A percentile compares a stretch with the other conserved stretches of the same genome.
Conservation (phyloP, 2,329 filamentous ascomycete species). For the Phaeosphaeria sp. region DNA sequence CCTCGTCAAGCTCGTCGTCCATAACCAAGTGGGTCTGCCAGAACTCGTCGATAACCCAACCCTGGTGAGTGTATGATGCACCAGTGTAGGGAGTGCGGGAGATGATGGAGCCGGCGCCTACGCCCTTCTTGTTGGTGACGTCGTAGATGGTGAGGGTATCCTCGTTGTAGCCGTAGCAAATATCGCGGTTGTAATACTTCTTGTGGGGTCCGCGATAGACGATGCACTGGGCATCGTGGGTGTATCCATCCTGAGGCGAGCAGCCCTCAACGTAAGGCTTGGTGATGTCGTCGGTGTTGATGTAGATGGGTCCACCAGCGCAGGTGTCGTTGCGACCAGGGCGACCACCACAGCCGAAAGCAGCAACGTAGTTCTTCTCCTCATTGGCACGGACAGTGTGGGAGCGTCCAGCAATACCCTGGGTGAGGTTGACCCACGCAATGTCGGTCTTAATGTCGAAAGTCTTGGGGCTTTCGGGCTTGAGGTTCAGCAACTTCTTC, state of each 20-base stretch:
- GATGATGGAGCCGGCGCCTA: conserved; percentile 62
- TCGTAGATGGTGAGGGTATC: conserved; percentile 61
- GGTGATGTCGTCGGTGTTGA: conserved; percentile 61
- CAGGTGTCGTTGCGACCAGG: conserved; percentile 49
- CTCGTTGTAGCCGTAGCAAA: conserved; percentile 66
- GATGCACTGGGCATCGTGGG: conserved; percentile 67
- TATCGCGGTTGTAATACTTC: conserved; percentile 58
- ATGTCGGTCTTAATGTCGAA: conserved; percentile 40
- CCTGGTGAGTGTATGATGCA: conserved; percentile 64
- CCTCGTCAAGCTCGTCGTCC: conserved; percentile 49
- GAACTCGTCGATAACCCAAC: conserved; percentile 57
- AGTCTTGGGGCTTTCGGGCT: conserved; percentile 38
- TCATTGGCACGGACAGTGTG: conserved; percentile 48
- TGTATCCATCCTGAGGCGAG: conserved; percentile 63
- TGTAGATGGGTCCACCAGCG: conserved; percentile 62
- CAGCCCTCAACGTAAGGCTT: conserved; percentile 59
- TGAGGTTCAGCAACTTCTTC: conserved; percentile 48
- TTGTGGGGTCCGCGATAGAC: conserved; percentile 61
- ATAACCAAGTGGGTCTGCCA: conserved; percentile 47
- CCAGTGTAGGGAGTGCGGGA: conserved; percentile 62
- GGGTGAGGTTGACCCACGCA: conserved; percentile 36
- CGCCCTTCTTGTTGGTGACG: conserved; percentile 60
- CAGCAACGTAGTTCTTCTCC: conserved; percentile 43
- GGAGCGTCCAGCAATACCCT: conserved; percentile 35
- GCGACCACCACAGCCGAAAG: conserved; percentile 40